These are phyloP conservation scores for Trypanosoma caninum DNA, from an alignment of 208 protist genomes.

Conservation along the genomic window DNA sequence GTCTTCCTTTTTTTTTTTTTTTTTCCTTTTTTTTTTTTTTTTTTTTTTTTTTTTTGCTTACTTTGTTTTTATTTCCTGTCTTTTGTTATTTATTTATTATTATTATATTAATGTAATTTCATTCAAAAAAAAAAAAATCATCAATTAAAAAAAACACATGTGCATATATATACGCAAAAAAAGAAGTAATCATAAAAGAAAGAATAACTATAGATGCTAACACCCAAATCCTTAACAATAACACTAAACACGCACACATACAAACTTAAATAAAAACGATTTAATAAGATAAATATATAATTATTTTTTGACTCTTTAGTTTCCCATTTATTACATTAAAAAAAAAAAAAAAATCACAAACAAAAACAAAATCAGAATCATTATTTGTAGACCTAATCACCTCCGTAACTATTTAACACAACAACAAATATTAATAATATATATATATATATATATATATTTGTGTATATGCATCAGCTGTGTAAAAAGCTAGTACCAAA, in stretches of 20 bases:
- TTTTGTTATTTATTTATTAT: neutral
- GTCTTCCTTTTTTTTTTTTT: slow-evolving; percentile 3
- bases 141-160: neutral
- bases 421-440: too few species aligned
- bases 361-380: neutral
- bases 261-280: too few species aligned
- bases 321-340: too few species aligned
- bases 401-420: too few species aligned
- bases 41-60: neutral
- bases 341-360: slow-evolving; percentile 11
- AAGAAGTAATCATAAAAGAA: slow-evolving; percentile 7
- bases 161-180: slow-evolving; percentile 3
- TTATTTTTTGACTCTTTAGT: too few species aligned
- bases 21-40: neutral
- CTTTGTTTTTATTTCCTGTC: neutral
- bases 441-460: slow-evolving; percentile 3
- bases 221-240: too few species aligned
- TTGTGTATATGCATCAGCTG: neutral
- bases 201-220: too few species aligned
- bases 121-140: too few species aligned
- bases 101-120: too few species aligned
- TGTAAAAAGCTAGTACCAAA: neutral
- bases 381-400: too few species aligned
- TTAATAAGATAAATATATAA: too few species aligned
- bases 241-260: too few species aligned